Percentiles rank a stretch among this genome's conserved stretches.
Conservation (phyloP, 2,329 filamentous ascomycete genomes). For the Ascochyta pisi region DNA sequence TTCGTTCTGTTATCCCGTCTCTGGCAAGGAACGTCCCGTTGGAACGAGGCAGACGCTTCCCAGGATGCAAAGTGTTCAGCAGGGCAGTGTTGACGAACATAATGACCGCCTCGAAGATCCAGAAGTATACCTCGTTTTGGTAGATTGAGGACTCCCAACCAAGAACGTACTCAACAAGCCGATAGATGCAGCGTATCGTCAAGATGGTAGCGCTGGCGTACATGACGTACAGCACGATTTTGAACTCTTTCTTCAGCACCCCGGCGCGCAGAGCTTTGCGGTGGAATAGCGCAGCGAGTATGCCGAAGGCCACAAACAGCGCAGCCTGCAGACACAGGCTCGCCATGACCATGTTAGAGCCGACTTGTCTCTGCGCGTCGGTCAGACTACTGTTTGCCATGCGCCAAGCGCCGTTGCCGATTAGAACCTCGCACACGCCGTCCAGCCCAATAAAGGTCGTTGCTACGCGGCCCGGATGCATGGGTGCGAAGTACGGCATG, state of each 20-base stretch:
- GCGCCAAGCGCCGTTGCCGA: slow-evolving; percentile 59
- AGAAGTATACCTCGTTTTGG: slow-evolving; percentile 61
- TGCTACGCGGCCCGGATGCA: slow-evolving; percentile 65
- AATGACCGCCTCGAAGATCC: slow-evolving; percentile 60
- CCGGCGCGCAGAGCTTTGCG: slow-evolving; percentile 48
- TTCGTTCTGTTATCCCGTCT: slow-evolving; percentile 61
- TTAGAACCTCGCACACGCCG: slow-evolving; percentile 58
- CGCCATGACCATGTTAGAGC: slow-evolving; percentile 57
- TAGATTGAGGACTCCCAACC: slow-evolving; percentile 47
- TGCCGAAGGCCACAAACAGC: slow-evolving; percentile 58
- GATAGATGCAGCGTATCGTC: slow-evolving; percentile 59
- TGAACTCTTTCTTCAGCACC: slow-evolving; percentile 55
- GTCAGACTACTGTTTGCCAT: slow-evolving; percentile 51
- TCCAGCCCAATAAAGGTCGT: slow-evolving; percentile 65
- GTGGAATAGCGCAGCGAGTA: slow-evolving; percentile 57
- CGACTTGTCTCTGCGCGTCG: slow-evolving; percentile 48
- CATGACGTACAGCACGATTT: slow-evolving; percentile 53
- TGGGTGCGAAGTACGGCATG: slow-evolving; percentile 64
- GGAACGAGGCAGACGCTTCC: slow-evolving; percentile 56
- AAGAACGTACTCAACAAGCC: slow-evolving; percentile 59
- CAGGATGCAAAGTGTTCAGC: slow-evolving; percentile 61
- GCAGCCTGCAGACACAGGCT: slow-evolving; percentile 60
- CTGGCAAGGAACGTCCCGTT: slow-evolving; percentile 59
- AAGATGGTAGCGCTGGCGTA: slow-evolving; percentile 59
- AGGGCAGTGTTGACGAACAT: slow-evolving; percentile 61